Conservation (phyloP, 169 alveolate species). For the Cryptosporidium viatorum region DNA sequence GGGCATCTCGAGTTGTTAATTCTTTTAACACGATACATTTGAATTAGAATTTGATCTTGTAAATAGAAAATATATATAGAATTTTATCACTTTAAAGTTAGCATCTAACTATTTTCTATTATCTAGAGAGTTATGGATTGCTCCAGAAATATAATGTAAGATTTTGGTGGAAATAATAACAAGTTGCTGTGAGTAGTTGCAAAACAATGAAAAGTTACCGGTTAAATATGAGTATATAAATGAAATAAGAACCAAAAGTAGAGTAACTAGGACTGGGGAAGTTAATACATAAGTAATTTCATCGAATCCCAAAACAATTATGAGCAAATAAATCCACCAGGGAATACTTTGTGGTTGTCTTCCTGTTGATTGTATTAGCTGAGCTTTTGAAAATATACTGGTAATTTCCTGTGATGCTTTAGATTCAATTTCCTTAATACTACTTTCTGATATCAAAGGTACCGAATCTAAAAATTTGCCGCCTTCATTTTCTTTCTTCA, state of each 20-base stretch:
- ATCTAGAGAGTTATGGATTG: constrained; percentile 28
- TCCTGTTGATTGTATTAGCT: constrained; percentile 68
- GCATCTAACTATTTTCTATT: not conserved
- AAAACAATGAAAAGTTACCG: constrained; percentile 27
- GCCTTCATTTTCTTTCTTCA: not conserved
- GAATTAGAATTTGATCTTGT: not conserved
- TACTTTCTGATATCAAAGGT: not conserved
- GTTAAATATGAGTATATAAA: constrained; percentile 44
- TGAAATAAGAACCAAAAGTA: constrained; percentile 16
- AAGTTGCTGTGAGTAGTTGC: constrained; percentile 25
- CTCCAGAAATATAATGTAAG: constrained; percentile 31
- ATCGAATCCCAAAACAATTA: constrained; percentile 58
- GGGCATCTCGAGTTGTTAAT: constrained; percentile 49
- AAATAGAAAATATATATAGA: not conserved
- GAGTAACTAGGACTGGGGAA: constrained; percentile 39
- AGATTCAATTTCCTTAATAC: constrained; percentile 42
- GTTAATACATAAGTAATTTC: constrained; percentile 47
- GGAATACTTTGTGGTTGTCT: constrained; percentile 63
- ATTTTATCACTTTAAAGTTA: not conserved
- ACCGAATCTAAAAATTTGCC: not conserved
- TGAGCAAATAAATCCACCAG: constrained; percentile 71
- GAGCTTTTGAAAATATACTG: constrained; percentile 61
- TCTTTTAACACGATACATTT: constrained; percentile 56
- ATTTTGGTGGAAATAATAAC: constrained; percentile 18
- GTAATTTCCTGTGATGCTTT: constrained; percentile 59